Conservation (phyloP, 129 eudicot species). For the Pittosporum tobira region DNA sequence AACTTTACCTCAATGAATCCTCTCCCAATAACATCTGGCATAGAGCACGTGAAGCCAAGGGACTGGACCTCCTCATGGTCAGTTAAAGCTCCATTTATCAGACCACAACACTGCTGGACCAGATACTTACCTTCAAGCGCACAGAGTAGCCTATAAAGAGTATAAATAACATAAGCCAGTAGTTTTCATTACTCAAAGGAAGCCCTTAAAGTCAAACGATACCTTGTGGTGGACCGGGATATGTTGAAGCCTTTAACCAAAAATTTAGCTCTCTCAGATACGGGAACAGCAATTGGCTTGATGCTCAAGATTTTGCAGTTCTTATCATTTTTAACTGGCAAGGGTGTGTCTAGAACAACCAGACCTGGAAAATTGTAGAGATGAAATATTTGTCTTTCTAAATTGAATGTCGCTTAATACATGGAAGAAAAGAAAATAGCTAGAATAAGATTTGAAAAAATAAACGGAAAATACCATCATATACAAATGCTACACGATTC, state of each 20-base stretch:
- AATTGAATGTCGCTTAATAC: not conserved
- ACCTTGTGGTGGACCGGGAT: conserved; percentile 64
- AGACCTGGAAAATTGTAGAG: conserved; percentile 26
- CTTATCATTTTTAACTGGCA: conserved; percentile 26
- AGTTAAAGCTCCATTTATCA: conserved; percentile 27
- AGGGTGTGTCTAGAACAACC: conserved; percentile 27
- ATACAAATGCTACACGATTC: conserved; percentile 64
- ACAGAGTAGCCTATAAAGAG: conserved; percentile 58
- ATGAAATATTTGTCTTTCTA: not conserved
- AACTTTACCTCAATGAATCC: conserved; percentile 44
- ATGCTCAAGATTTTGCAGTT: conserved; percentile 42
- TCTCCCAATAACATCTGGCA: conserved; percentile 38
- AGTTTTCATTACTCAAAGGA: not conserved
- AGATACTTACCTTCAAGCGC: conserved; percentile 76
- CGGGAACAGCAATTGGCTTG: conserved; percentile 57
- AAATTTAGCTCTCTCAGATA: conserved; percentile 41
- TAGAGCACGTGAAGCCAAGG: conserved; percentile 31
- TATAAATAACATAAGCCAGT: not conserved
- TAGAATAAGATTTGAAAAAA: not conserved
- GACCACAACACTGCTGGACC: conserved; percentile 41
- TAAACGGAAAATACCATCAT: conserved; percentile 46
- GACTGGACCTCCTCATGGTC: conserved; percentile 41
- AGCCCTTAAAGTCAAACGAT: conserved; percentile 4
- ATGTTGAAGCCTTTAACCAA: conserved; percentile 60
- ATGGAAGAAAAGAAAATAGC: not conserved